Conservation (phyloP, 2,329 filamentous ascomycete genomes). For the Cryoendolithus antarcticus region DNA sequence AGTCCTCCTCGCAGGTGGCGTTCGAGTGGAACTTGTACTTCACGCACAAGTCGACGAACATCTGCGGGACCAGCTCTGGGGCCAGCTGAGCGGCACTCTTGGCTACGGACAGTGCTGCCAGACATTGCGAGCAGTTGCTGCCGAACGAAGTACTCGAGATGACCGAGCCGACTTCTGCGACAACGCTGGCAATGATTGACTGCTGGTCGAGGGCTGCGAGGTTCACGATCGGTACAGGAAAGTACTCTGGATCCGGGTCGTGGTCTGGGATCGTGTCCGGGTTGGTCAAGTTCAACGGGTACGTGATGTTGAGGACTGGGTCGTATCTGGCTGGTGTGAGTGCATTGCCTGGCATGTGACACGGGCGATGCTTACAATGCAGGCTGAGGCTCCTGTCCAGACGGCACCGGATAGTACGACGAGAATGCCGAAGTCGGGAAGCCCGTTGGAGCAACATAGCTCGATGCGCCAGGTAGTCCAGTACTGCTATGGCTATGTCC, state of each 20-base stretch:
- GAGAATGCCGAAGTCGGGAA: slow-evolving; percentile 11
- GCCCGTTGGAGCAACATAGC: slow-evolving; percentile 8
- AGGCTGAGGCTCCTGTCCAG: slow-evolving; percentile 41
- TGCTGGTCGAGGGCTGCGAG: slow-evolving; percentile 29
- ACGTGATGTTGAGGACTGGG: slow-evolving; percentile 42
- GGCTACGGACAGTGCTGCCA: slow-evolving; percentile 38
- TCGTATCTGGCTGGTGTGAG: slow-evolving; percentile 24
- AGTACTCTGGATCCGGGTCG: slow-evolving; percentile 39
- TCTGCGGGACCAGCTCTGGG: slow-evolving; percentile 36
- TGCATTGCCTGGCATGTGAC: too few relatives aligned
- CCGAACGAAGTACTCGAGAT: slow-evolving; percentile 19
- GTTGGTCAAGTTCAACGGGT: slow-evolving; percentile 39
- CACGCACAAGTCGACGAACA: slow-evolving; percentile 41
- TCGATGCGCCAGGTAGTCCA: slow-evolving; percentile 5
- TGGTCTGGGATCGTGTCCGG: slow-evolving; percentile 38
- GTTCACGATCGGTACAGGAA: slow-evolving; percentile 35
- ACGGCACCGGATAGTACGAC: slow-evolving; percentile 24
- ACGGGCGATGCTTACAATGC: slow-evolving; percentile 21
- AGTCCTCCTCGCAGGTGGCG: slow-evolving; percentile 36
- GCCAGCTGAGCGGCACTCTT: slow-evolving; percentile 39
- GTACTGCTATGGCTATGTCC: too few relatives aligned
- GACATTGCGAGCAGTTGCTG: slow-evolving; percentile 41
- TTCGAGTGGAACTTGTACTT: slow-evolving; percentile 35
- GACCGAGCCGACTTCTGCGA: slow-evolving; percentile 36
- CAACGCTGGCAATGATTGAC: slow-evolving; percentile 30